phyloP scores from a whole-genome alignment of 495 filamentous ascomycete genomes.

The Glutinoglossum americanum region DNA sequence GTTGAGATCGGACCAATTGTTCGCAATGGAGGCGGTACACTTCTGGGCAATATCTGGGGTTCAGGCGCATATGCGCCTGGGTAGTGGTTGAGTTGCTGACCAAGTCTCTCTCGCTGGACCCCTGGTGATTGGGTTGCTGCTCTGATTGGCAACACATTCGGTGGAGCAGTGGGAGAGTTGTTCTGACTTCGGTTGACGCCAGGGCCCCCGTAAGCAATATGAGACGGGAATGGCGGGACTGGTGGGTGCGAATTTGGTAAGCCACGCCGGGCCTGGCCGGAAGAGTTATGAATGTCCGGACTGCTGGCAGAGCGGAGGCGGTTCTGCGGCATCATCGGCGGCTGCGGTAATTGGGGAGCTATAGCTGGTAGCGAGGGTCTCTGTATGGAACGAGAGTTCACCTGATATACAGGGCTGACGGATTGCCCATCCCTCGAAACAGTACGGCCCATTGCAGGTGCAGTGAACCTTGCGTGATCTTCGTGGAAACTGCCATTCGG shows the following conservation, averaged over 20 bases:
- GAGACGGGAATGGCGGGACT: slow-evolving; percentile 38
- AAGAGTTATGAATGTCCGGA: slow-evolving; percentile 40
- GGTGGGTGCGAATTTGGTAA: slow-evolving; percentile 38
- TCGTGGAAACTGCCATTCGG: slow-evolving; percentile 33
- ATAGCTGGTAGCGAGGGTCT: slow-evolving; percentile 70
- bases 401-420: slow-evolving; percentile 31
- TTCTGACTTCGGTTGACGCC: slow-evolving; percentile 47
- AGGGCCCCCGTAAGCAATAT: slow-evolving; percentile 34
- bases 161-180: slow-evolving; percentile 30
- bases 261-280: slow-evolving; percentile 21
- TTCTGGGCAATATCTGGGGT: background rate
- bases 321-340: slow-evolving; percentile 19
- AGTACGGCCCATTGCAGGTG: slow-evolving; percentile 61
- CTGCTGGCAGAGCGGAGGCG: slow-evolving; percentile 48
- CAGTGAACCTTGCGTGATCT: slow-evolving; percentile 61
- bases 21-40: background rate
- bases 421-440: slow-evolving; percentile 57
- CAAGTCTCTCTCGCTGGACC: slow-evolving; percentile 13
- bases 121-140: slow-evolving; percentile 21
- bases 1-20: background rate
- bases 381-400: slow-evolving; percentile 44
- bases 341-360: slow-evolving; percentile 25
- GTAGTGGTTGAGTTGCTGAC: background rate
- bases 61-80: background rate
- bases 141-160: slow-evolving; percentile 20